phyloP scores from a whole-genome alignment of 345 rosid genomes.

The Abelmoschus esculentus region DNA sequence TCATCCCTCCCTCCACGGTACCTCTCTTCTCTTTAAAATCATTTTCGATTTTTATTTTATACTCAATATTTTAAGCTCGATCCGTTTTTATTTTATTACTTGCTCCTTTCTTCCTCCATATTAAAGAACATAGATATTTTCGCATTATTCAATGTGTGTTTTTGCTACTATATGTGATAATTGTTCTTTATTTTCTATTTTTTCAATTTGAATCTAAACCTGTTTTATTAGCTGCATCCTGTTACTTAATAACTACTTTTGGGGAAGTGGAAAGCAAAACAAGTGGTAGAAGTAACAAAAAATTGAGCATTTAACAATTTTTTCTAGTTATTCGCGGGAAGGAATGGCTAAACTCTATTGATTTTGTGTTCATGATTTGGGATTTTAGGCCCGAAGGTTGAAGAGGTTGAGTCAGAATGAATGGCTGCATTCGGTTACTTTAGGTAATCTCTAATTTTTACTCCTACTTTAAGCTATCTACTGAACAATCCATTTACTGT shows the following conservation, averaged over 20 bases:
- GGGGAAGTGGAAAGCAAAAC: too few relatives aligned
- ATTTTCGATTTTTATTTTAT: neutral
- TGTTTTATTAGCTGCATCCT: too few relatives aligned
- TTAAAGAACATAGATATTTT: neutral
- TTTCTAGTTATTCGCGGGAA: neutral
- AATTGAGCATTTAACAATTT: neutral
- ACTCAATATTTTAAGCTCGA: neutral
- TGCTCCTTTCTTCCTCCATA: neutral
- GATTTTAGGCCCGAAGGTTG: slow-evolving; percentile 51
- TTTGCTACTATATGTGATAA: too few relatives aligned
- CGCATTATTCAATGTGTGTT: neutral
- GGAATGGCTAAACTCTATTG: neutral
- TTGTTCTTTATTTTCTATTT: neutral
- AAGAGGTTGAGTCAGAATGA: slow-evolving; percentile 35
- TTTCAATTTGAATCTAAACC: neutral
- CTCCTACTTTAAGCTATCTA: neutral
- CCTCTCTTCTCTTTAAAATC: neutral
- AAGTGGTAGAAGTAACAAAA: neutral
- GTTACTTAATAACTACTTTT: too few relatives aligned
- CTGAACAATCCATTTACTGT: neutral
- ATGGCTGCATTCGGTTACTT: neutral
- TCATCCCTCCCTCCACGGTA: slow-evolving; percentile 81
- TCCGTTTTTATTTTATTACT: neutral
- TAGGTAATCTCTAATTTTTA: neutral
- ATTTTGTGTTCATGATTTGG: slow-evolving; percentile 5